Percentiles rank a stretch among this genome's conserved stretches.
Evolutionary conservation across 2,329 filamentous ascomycete genomes (phyloP).

Genomic region (Clarireedia hainanense): DNA sequence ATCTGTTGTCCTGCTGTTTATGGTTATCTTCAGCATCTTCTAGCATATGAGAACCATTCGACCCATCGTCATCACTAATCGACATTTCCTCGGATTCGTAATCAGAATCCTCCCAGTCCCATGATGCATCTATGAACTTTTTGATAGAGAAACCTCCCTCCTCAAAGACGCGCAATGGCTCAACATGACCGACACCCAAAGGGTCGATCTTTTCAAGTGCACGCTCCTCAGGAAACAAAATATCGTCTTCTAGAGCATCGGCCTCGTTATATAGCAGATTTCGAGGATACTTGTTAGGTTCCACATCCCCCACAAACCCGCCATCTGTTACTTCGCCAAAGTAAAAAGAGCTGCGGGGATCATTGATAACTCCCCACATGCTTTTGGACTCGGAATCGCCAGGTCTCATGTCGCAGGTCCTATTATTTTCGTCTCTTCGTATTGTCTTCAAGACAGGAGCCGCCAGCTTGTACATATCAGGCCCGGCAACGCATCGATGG

Average conservation of each 20-base stretch:
- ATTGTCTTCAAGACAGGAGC: slow-evolving; percentile 32
- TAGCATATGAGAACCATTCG: neutral
- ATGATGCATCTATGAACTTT: slow-evolving; percentile 11
- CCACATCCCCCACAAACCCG: neutral
- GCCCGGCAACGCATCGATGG: slow-evolving; percentile 25
- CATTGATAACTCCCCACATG: slow-evolving; percentile 1
- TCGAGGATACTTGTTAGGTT: slow-evolving; percentile 7
- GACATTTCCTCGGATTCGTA: neutral
- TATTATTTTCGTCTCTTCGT: slow-evolving; percentile 26
- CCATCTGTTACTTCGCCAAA: neutral
- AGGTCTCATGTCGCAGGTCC: neutral
- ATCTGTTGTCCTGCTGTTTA: neutral
- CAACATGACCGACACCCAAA: slow-evolving; percentile 8
- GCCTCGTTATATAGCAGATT: slow-evolving; percentile 33
- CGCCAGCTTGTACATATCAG: slow-evolving; percentile 29
- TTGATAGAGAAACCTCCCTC: slow-evolving; percentile 12
- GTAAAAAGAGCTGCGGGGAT: neutral
- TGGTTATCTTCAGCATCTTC: neutral
- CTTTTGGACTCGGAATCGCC: neutral
- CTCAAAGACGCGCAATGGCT: slow-evolving; percentile 9
- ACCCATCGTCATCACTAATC: neutral
- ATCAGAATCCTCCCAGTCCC: slow-evolving; percentile 10
- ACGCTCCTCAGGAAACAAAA: slow-evolving; percentile 34
- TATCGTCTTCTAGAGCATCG: slow-evolving; percentile 34
- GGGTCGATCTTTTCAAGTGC: neutral